Conservation (phyloP, 768 basidiomycete genomes). For the Psilocybe tampanensis region DNA sequence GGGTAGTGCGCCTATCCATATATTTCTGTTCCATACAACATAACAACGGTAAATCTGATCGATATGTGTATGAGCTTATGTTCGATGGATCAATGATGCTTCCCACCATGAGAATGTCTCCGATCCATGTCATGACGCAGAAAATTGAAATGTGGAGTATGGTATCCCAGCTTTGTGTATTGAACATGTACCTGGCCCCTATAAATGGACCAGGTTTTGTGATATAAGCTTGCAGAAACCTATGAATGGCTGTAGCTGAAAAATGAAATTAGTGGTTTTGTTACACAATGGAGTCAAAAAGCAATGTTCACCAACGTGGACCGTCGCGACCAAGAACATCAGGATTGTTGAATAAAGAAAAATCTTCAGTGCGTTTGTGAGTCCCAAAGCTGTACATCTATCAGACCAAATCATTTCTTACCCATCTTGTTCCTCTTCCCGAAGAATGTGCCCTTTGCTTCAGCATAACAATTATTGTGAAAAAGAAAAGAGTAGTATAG, state of each 20-base stretch:
- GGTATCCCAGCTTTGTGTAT: constrained; percentile 25
- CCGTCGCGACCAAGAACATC: constrained; percentile 26
- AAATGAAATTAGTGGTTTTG: not conserved
- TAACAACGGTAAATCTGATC: constrained; percentile 29
- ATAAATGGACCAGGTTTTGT: constrained; percentile 6
- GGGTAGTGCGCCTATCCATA: constrained; percentile 20
- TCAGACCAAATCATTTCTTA: not conserved
- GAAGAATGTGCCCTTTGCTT: not conserved
- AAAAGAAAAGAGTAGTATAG: not conserved
- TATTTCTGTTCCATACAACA: constrained; percentile 23
- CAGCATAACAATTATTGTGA: not conserved
- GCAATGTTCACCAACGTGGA: constrained; percentile 23
- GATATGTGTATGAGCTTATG: not conserved
- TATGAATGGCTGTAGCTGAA: constrained; percentile 16
- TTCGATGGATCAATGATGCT: not conserved
- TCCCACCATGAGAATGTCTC: constrained; percentile 21
- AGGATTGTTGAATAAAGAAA: constrained; percentile 22
- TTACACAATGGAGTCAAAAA: not conserved
- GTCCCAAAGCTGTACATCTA: not conserved
- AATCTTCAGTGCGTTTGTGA: constrained; percentile 13
- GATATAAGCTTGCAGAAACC: constrained; percentile 22
- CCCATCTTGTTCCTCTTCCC: not conserved
- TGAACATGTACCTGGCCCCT: constrained; percentile 18
- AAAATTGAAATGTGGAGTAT: constrained; percentile 17
- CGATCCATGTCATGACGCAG: constrained; percentile 27